phyloP scores from a whole-genome alignment of 768 basidiomycete species.

The Floccularia luteovirens region DNA sequence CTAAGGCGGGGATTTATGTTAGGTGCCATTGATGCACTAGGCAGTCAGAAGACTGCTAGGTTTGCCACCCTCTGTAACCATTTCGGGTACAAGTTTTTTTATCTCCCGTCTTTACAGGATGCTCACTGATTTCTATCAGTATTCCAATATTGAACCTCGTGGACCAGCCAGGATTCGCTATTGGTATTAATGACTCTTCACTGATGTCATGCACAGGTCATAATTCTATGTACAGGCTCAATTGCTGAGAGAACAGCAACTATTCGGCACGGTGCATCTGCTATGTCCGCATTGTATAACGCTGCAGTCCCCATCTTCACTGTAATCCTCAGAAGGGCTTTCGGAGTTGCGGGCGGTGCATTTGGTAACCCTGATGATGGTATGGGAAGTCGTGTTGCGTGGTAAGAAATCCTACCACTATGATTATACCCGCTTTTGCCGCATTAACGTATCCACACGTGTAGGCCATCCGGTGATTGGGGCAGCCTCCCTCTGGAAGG shows the following conservation, averaged over 20 bases:
- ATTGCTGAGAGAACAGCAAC: slow-evolving; percentile 28
- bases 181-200: slow-evolving; percentile 15
- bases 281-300: slow-evolving; percentile 28
- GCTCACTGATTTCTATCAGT: slow-evolving; percentile 8
- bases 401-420: slow-evolving; percentile 14
- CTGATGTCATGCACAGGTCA: neutral
- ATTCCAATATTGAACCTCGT: slow-evolving; percentile 31
- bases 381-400: slow-evolving; percentile 24
- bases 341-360: slow-evolving; percentile 30
- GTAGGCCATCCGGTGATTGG: slow-evolving; percentile 35
- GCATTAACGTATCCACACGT: neutral
- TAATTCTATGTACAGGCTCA: slow-evolving; percentile 14
- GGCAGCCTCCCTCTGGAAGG: slow-evolving; percentile 33
- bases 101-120: neutral
- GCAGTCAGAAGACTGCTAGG: slow-evolving; percentile 29
- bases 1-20: neutral
- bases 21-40: slow-evolving; percentile 32
- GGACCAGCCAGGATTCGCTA: slow-evolving; percentile 31
- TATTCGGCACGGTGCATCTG: slow-evolving; percentile 29
- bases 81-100: slow-evolving; percentile 19
- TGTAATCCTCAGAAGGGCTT: slow-evolving; percentile 26
- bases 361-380: slow-evolving; percentile 30
- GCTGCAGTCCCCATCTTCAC: slow-evolving; percentile 29
- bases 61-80: slow-evolving; percentile 32
- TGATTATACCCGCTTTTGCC: neutral